A percentile compares a stretch with the other conserved stretches of the same genome.
Evolutionary conservation across 768 basidiomycete species (phyloP).

Genomic region (Gautieria morchelliformis): DNA sequence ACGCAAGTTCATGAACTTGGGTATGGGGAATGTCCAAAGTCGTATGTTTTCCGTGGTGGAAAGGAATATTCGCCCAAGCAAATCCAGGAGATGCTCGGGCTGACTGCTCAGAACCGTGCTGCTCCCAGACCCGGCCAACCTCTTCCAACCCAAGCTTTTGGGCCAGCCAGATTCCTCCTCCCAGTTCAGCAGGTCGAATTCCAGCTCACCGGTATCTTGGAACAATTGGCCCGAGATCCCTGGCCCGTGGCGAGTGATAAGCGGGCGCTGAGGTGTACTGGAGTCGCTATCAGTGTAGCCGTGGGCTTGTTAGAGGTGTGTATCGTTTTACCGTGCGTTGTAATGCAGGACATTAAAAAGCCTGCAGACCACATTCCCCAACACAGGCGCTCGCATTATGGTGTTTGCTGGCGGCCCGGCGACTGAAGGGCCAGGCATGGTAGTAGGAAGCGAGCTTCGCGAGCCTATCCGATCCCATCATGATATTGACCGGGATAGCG

Average conservation of each 20-base stretch:
- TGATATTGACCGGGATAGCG: constrained; percentile 94
- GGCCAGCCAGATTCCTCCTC: constrained; percentile 85
- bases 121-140: constrained; percentile 83
- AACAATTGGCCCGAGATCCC: constrained; percentile 79
- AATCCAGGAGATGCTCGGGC: constrained; percentile 95
- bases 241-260: constrained; percentile 98
- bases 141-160: constrained; percentile 68
- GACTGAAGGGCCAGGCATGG: constrained; percentile 95
- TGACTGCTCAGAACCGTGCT: constrained; percentile 68
- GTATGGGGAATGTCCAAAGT: constrained; percentile 92
- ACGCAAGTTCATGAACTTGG: constrained; percentile 98
- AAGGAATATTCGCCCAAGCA: constrained; percentile 96
- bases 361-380: constrained; percentile 76
- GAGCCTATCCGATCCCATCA: constrained; percentile 98
- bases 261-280: constrained; percentile 87
- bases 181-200: constrained; percentile 92
- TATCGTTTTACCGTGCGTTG: neutral
- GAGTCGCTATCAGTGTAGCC: constrained; percentile 88
- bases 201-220: constrained; percentile 88
- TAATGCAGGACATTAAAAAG: neutral
- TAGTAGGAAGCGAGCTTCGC: constrained; percentile 89
- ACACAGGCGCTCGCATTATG: constrained; percentile 95
- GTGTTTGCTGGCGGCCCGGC: constrained; percentile 91
- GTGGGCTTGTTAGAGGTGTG: constrained; percentile 81
- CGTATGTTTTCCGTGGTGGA: constrained; percentile 96